Percentiles rank a stretch among this genome's conserved stretches.
Evolutionary conservation across 2,329 filamentous ascomycete species (phyloP).

Genomic region (Periconia digitata): DNA sequence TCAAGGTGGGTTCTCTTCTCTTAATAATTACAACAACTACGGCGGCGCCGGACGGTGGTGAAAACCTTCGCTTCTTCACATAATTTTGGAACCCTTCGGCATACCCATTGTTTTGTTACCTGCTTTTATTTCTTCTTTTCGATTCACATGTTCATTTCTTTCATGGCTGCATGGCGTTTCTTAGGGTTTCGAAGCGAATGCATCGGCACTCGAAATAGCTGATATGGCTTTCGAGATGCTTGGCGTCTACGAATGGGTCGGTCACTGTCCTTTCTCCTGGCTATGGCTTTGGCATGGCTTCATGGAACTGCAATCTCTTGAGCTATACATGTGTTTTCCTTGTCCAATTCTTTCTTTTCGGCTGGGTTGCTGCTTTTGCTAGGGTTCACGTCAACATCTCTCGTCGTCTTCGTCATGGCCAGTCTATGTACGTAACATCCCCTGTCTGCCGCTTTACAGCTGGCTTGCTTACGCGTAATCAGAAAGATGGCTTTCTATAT

Average conservation of each 20-base stretch:
- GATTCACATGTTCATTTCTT: constrained; percentile 25
- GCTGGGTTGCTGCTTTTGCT: constrained; percentile 37
- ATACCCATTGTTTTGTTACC: constrained; percentile 35
- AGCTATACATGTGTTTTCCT: constrained; percentile 17
- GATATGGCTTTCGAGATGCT: constrained; percentile 36
- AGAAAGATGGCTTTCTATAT: constrained; percentile 43
- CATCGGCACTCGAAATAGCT: constrained; percentile 40
- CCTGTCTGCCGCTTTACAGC: constrained; percentile 41
- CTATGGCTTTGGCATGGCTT: constrained; percentile 35
- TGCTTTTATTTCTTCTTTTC: constrained; percentile 5
- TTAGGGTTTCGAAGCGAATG: constrained; percentile 35
- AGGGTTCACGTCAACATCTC: constrained; percentile 41
- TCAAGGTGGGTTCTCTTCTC: constrained; percentile 89
- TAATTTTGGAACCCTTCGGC: constrained; percentile 28
- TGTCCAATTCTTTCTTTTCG: constrained; percentile 29
- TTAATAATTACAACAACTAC: constrained; percentile 69
- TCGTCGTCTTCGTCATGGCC: constrained; percentile 50
- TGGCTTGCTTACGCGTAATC: constrained; percentile 47
- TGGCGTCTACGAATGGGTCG: constrained; percentile 41
- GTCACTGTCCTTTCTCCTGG: constrained; percentile 23
- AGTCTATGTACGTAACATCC: constrained; percentile 48
- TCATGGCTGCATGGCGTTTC: constrained; percentile 43
- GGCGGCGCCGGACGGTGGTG: constrained; percentile 44
- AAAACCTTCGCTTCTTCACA: constrained; percentile 33
- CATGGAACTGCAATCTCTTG: constrained; percentile 37